phyloP scores from a whole-genome alignment of 2,329 filamentous ascomycete species.

The Pestalotiopsis sp. region DNA sequence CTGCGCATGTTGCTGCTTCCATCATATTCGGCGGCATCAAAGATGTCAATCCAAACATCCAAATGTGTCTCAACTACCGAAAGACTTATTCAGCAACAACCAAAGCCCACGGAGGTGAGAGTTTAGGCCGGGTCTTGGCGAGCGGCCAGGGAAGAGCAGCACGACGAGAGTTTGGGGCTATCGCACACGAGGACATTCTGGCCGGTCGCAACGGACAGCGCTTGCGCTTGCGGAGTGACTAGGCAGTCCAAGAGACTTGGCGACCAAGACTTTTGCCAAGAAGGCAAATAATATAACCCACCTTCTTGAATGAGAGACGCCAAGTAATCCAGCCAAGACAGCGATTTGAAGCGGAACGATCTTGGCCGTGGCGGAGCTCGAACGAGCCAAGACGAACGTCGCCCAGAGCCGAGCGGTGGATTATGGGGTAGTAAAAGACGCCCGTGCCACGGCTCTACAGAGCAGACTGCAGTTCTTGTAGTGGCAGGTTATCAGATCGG shows the following conservation, averaged over 20 bases:
- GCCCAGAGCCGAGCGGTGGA: not conserved
- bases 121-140: not conserved
- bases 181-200: not conserved
- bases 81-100: not conserved
- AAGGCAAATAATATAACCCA: not conserved
- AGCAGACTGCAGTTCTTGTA: not conserved
- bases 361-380: conserved; percentile 4
- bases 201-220: too few species aligned
- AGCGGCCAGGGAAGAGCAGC: not conserved
- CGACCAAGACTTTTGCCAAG: not conserved
- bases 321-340: conserved; percentile 1
- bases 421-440: not conserved
- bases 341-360: not conserved
- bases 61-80: not conserved
- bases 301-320: conserved; percentile 4
- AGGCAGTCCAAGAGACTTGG: not conserved
- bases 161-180: not conserved
- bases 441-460: not conserved
- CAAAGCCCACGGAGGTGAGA: not conserved
- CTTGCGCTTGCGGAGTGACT: not conserved
- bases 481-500: too few species aligned
- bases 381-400: not conserved
- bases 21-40: too few species aligned
- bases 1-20: too few species aligned
- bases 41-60: not conserved